Evolutionary conservation across 2,329 filamentous ascomycete species (phyloP).

Genomic region (Westerdykella aurantiaca): DNA sequence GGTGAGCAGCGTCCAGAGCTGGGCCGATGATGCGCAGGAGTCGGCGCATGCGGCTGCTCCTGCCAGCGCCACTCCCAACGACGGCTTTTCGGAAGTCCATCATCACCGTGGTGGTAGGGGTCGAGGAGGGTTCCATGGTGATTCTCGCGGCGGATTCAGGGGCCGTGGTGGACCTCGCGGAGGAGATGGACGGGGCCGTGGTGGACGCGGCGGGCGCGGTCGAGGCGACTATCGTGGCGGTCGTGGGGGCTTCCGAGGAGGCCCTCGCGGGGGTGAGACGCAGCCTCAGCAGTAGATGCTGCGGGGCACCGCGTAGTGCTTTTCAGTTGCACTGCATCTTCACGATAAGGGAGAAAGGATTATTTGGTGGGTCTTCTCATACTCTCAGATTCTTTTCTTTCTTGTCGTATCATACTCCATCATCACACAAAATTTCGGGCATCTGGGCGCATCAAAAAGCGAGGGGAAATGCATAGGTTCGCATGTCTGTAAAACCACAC

Average conservation of each 20-base stretch:
- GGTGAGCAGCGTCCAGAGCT: constrained; percentile 65
- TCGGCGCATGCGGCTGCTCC: constrained; percentile 21
- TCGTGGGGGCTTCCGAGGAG: constrained; percentile 35
- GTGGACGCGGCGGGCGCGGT: constrained; percentile 38
- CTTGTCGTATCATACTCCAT: constrained; percentile 1
- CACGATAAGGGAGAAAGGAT: constrained; percentile 12
- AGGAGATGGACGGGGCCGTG: constrained; percentile 31
- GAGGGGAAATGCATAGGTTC: constrained; percentile 15
- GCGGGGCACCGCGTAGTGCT: too few relatives aligned
- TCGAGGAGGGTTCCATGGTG: constrained; percentile 39
- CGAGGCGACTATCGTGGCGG: constrained; percentile 41
- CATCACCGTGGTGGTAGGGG: constrained; percentile 43
- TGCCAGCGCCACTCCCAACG: constrained; percentile 39
- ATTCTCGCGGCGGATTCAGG: constrained; percentile 50
- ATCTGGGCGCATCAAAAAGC: constrained; percentile 20
- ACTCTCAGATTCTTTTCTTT: constrained; percentile 12
- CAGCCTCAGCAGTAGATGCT: constrained; percentile 6
- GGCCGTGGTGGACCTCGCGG: constrained; percentile 40
- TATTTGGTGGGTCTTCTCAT: constrained; percentile 7
- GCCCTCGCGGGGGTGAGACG: constrained; percentile 20
- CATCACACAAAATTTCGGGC: constrained; percentile 13
- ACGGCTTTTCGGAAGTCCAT: constrained; percentile 68
- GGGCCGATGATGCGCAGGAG: constrained; percentile 67
- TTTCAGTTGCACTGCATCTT: too few relatives aligned
- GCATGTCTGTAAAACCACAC: constrained; percentile 26